Evolutionary conservation across 257 asterid species (phyloP), one percentile per base, ranked within the genome.

Genomic region (Gardenia jasminoides): DNA sequence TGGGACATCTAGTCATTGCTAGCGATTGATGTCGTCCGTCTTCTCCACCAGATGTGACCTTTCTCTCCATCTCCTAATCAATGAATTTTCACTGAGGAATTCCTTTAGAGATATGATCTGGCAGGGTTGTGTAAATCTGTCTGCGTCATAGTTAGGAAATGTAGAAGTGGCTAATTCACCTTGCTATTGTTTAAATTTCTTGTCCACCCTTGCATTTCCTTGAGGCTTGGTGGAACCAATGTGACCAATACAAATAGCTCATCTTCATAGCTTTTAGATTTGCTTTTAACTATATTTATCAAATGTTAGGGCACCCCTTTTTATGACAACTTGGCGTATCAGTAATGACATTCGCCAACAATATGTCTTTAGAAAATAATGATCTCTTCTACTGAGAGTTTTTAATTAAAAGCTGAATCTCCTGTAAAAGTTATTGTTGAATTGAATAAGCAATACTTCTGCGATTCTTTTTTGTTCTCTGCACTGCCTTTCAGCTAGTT

Each of bases 381-480:
- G 56, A 62, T 61, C 71, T 76, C 10, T 46, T 19, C 9, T 62
- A 6, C 70, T 10, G 9, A 43, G 66, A 12, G n/a, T 41, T 39
- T 16, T 75, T 59, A 39, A 7, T 70, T 1, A 16, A 4, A 30
- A 50, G 70, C 48, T 2, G 13, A 46, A 24, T 36, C 19, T 30
- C 28, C 12, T 8, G 12, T 41, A 39, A 39, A 70, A 48, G 66
- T 36, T 41, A 30, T 67, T 44, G 43, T 36, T 41, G 15, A 71
- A 59, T 59, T 70, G 2, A 36, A 68, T 46, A 13, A 70, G 71
- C 56, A 80, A 67, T 54, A 59, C 31, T 10, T 9, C 43, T 70
- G 19, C 33, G 67, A n/a, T 48, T 75, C 70, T 80, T 74, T 47
- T 67, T n/a, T 13, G 67, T 74, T 47, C 54, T 48, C 24, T 61